A percentile compares a stretch with the other conserved stretches of the same genome.
These are phyloP conservation scores for Solanum peruvianum DNA, from an alignment of 257 asterid genomes.

Conservation along the genomic window DNA sequence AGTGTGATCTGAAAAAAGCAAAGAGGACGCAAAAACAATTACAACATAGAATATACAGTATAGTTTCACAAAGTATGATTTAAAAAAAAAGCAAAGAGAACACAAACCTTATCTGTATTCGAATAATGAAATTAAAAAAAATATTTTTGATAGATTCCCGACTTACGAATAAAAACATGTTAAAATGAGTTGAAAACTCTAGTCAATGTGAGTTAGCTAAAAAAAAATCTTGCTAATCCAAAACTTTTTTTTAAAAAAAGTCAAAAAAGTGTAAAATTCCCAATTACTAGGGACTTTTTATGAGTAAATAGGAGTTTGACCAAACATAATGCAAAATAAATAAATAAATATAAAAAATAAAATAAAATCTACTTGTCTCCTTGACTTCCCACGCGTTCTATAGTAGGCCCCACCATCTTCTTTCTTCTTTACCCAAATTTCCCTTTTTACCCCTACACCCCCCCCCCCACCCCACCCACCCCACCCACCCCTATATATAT, in stretches of 20 bases:
- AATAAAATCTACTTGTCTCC: neutral
- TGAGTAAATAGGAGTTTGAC: neutral
- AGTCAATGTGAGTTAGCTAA: neutral
- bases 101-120: neutral
- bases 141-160: neutral
- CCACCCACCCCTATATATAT: too few species aligned
- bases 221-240: neutral
- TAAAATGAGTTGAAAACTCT: neutral
- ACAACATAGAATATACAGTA: too few species aligned
- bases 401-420: neutral
- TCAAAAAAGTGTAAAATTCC: neutral
- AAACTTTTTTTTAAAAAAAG: neutral
- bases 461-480: neutral
- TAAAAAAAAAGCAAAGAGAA: too few species aligned
- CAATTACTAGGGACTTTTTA: neutral
- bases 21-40: neutral
- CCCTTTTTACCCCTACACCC: neutral
- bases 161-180: neutral
- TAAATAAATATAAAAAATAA: neutral
- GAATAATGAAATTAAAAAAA: rapidly evolving
- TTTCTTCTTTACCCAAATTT: neutral
- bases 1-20: too few species aligned
- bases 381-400: slow-evolving; percentile 6
- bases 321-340: neutral
- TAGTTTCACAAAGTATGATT: neutral